Percentiles rank a stretch among this genome's conserved stretches.
phyloP scores from a whole-genome alignment of 345 rosid genomes.

The Diplotaxis tenuifolia region DNA sequence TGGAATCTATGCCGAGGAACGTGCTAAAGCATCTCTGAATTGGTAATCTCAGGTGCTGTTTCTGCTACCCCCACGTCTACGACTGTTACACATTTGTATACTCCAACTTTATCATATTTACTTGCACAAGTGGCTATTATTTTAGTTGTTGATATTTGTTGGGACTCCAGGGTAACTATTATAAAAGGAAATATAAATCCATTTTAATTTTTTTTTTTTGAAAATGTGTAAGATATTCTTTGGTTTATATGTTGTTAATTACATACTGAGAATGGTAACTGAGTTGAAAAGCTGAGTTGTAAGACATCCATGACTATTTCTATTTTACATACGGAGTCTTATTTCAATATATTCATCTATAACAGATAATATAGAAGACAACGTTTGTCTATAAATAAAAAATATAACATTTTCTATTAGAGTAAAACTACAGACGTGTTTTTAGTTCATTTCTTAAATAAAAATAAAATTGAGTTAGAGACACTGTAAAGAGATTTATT shows the following conservation, averaged over 20 bases:
- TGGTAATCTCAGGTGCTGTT: background rate
- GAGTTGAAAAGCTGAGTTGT: background rate
- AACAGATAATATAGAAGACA: background rate
- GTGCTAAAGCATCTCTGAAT: slow-evolving; percentile 17
- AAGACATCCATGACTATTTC: background rate
- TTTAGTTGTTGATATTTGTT: background rate
- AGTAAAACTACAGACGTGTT: background rate
- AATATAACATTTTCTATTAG: background rate
- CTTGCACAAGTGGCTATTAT: background rate
- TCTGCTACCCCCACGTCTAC: slow-evolving; percentile 14
- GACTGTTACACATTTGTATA: slow-evolving; percentile 8
- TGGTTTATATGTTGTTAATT: background rate
- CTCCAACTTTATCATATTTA: background rate
- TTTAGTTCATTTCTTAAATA: background rate
- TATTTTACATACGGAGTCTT: background rate
- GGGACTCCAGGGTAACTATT: background rate
- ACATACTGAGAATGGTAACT: background rate
- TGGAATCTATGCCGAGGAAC: background rate
- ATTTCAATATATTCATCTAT: background rate
- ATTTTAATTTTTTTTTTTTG: background rate
- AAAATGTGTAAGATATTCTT: background rate
- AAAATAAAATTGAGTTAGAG: too few relatives aligned
- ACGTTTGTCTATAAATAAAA: background rate
- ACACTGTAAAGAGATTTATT: background rate
- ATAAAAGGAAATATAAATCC: background rate